phyloP scores from a whole-genome alignment of 2,329 filamentous ascomycete species.

The Diatrype stigma region DNA sequence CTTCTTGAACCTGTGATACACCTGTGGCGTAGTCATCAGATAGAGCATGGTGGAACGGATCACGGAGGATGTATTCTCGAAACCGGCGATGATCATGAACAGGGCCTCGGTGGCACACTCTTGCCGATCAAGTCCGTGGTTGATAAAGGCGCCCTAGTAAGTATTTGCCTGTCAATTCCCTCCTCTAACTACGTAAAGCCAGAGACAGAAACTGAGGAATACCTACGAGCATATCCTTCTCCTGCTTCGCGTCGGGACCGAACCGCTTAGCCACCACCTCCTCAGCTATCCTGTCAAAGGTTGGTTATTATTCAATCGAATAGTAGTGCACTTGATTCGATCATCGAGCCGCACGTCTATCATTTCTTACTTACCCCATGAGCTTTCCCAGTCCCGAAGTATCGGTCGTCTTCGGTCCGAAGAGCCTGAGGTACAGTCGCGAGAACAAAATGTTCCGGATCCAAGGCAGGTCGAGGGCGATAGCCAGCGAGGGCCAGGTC shows the following conservation, averaged over 20 bases:
- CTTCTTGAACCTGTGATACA: constrained; percentile 35
- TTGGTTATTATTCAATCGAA: not conserved
- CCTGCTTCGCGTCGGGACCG: constrained; percentile 1
- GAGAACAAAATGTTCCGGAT: constrained; percentile 15
- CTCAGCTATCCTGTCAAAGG: constrained; percentile 6
- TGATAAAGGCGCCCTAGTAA: constrained; percentile 23
- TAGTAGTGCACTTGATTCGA: too few relatives aligned
- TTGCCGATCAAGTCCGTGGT: constrained; percentile 18
- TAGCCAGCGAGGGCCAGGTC: constrained; percentile 3
- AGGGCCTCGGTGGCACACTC: constrained; percentile 23
- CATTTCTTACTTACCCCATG: constrained; percentile 12
- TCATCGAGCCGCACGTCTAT: not conserved
- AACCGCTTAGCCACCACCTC: constrained; percentile 14
- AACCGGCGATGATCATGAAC: constrained; percentile 25
- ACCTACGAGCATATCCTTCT: constrained; percentile 17
- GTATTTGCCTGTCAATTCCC: not conserved
- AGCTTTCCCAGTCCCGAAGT: constrained; percentile 11
- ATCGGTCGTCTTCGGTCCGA: constrained; percentile 17
- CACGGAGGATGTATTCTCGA: constrained; percentile 46
- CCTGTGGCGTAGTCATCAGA: constrained; percentile 38
- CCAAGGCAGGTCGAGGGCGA: constrained; percentile 15
- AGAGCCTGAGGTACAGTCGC: constrained; percentile 7
- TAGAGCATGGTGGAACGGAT: constrained; percentile 44
- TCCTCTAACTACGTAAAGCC: not conserved
- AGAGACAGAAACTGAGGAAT: not conserved